Base-by-base conservation (phyloP, 176 grass and related monocot genomes). In the Guadua angustifolia region DNA sequence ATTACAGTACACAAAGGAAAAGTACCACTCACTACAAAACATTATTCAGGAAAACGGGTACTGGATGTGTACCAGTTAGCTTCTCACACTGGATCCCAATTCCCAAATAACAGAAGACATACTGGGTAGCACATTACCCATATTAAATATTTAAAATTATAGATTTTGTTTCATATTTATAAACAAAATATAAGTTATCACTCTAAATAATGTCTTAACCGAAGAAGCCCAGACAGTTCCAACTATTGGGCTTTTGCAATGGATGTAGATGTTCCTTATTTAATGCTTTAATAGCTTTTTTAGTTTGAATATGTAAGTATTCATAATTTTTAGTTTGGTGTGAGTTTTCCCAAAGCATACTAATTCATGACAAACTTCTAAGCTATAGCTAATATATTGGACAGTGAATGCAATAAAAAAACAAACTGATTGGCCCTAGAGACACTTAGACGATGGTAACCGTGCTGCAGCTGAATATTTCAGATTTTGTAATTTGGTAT, bases 1-100 rank as follows among this genome's bases (percentile, higher is more conserved):
- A 72, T 9, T 79, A 82, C 44, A 72, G 29, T 69, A 90, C 15
- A 57, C 59, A 75, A 24, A 67, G 35, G 55, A 49, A 59, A 82
- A 8, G 1, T 50, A 78, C 33, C 59, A 78, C 24, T 19, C 17
- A 24, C 9, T 36, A 56, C 24, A 69, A 62, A 77, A 16, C 51
- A 66, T 32, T 38, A 24, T 53, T 81, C n/a, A 33, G 35, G 19
- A 51, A 63, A 81, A 71, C 9, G 35, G 4, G 53, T 38, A 49
- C 16, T n/a, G 16, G 49, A 66, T 59, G 7, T 58, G 61, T 22
- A 51, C n/a, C 74, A 49, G 2, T 22, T 63, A 29, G 3, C 51
- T 68, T 68, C 52, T 69, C 33, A 60, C 40, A 66, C 42, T 21
- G 18, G 61, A 87, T 66, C 64, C 44, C 58, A 75, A 40, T 62